phyloP scores from a whole-genome alignment of 2,329 filamentous ascomycete species.

The Thermoascus crustaceus region DNA sequence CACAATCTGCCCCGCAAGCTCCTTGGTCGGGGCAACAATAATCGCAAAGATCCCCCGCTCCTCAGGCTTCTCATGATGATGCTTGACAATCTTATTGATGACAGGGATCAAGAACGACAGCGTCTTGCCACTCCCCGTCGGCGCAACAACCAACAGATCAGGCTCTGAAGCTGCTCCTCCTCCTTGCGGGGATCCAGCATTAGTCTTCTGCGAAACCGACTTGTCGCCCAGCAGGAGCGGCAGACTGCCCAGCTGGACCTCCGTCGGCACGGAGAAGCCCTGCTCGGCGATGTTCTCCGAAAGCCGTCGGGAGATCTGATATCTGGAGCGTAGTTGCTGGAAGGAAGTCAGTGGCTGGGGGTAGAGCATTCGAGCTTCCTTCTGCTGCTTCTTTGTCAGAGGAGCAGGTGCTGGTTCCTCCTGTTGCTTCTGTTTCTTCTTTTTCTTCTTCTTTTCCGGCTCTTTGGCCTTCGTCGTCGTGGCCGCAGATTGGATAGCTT shows the following conservation, averaged over 20 bases:
- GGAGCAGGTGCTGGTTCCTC: conserved; percentile 27
- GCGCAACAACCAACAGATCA: conserved; percentile 80
- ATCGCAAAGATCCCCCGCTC: conserved; percentile 58
- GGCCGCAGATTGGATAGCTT: conserved; percentile 22
- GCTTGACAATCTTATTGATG: conserved; percentile 63
- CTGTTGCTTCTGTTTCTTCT: conserved; percentile 50
- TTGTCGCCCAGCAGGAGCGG: conserved; percentile 60
- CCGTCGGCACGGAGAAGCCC: conserved; percentile 79
- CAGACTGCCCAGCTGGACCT: conserved; percentile 82
- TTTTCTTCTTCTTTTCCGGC: conserved; percentile 42
- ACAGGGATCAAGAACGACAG: conserved; percentile 84
- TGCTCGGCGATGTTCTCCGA: conserved; percentile 74
- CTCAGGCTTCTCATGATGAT: conserved; percentile 42
- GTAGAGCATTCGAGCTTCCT: conserved; percentile 52
- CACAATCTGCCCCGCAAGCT: conserved; percentile 73
- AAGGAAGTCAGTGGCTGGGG: conserved; percentile 77
- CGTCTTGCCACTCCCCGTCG: conserved; percentile 95
- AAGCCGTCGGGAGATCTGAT: conserved; percentile 65
- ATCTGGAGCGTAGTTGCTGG: conserved; percentile 58
- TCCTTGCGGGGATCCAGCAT: too few species aligned
- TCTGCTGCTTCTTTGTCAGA: conserved; percentile 42
- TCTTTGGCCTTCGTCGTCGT: conserved; percentile 21
- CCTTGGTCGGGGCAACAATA: conserved; percentile 70
- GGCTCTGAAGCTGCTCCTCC: conserved; percentile 42
- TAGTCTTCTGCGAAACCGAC: conserved; percentile 34